Conservation (phyloP, 176 grass and related monocot species). For the Musa beccarii region DNA sequence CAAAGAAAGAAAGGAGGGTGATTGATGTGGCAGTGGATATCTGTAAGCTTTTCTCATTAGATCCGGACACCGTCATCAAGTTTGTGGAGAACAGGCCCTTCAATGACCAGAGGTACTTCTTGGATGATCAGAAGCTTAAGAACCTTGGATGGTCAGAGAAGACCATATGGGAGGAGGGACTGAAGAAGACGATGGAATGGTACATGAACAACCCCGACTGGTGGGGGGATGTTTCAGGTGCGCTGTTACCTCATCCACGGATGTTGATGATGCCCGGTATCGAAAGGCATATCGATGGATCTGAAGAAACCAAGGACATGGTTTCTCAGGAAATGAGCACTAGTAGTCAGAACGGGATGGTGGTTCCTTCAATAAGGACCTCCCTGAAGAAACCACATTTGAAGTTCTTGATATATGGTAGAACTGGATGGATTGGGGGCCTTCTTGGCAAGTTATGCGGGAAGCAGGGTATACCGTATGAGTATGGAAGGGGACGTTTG, state of each 20-base stretch:
- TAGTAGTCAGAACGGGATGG: neutral
- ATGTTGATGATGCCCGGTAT: conserved; percentile 15
- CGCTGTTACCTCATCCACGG: conserved; percentile 14
- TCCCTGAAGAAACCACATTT: neutral
- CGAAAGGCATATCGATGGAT: neutral
- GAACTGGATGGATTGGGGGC: conserved; percentile 17
- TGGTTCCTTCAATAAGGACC: neutral
- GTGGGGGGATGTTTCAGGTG: conserved; percentile 21
- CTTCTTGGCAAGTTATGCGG: conserved; percentile 11
- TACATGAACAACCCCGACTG: conserved; percentile 18
- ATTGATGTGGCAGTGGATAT: conserved; percentile 17
- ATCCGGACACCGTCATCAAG: conserved; percentile 8
- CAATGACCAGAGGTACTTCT: conserved; percentile 21
- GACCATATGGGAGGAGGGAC: conserved; percentile 18
- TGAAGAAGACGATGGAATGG: conserved; percentile 20
- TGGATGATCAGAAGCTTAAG: conserved; percentile 26
- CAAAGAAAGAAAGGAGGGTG: conserved; percentile 20
- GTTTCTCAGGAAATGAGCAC: neutral
- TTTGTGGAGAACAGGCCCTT: conserved; percentile 18
- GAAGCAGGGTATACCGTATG: conserved; percentile 4
- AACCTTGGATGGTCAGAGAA: conserved; percentile 12
- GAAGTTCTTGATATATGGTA: conserved; percentile 20
- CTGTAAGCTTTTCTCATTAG: conserved; percentile 16
- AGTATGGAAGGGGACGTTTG: conserved; percentile 6
- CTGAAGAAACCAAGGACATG: conserved; percentile 6